Base-by-base conservation (phyloP, 495 filamentous ascomycete genomes). In the Aspergillus homomorphus region DNA sequence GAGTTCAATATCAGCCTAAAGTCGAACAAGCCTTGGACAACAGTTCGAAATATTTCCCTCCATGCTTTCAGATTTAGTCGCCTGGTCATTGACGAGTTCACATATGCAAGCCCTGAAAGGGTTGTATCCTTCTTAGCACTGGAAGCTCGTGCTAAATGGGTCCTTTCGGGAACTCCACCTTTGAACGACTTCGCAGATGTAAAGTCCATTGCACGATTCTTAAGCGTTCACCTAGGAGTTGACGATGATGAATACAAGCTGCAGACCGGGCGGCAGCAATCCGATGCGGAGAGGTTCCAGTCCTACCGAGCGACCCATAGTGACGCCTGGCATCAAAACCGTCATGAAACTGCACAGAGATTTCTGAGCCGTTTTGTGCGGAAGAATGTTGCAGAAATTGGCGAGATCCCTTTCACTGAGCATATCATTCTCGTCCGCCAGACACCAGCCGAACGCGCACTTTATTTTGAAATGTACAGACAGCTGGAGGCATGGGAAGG, bases 31-130 rank as follows among this genome's bases (percentile, higher is more conserved):
- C 23, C 48, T 45, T 69, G 69, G 64, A 54, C 45, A 12, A 58
- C 42, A 5, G 60, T 76, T 43, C 65, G 56, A 53, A 50, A 30
- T 2, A 74, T 80, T 4, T 63, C 78, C 0, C 61, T 90, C 2
- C 85, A 89, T 54, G 77, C 78, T 54, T 89, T 85, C 68, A 71
- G 69, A 12, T 91, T 82, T 62, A 77, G 82, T 52, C 81, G 88
- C 0, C 61, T 89, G 15, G 76, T 91, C 4, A 78, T 89, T 45
- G 88, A 91, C 63, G 88, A 91, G 54, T 90, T 82, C 66, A 83
- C 84, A 1, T 87, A 88, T 61, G 66, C 77, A 38, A 70, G 77
- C 15, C 61, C 72, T 20, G 61, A 73, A 6, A 63, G 68, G 41
- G 66, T 69, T 23, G 51, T 61, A 0, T 56, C 70, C 5, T 54